Base-by-base conservation (phyloP, 345 rosid genomes). In the Gossypium mustelinum region DNA sequence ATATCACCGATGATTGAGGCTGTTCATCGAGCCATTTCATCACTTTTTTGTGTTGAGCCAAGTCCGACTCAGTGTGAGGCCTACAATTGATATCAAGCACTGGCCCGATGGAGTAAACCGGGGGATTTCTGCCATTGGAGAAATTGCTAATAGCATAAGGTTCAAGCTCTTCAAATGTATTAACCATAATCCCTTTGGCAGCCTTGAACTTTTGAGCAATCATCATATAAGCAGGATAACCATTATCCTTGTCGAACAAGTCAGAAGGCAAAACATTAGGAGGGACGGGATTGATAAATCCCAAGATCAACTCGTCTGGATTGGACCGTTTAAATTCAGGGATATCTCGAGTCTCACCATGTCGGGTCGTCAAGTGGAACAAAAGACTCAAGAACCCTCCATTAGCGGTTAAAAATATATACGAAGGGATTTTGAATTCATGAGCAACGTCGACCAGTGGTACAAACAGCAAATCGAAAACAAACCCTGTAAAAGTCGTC, bases 341-440 rank as follows among this genome's bases (percentile, higher is more conserved):
- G 50, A 24, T 60, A 59, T 34, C 41, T 5, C 41, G 7, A 34
- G 0, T 34, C 41, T 34, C 41, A 5, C 7, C 7, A 34, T 84
- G 84, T 22, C 81, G 74, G 52, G 54, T 60, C 0, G 80, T 85
- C 10, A 84, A 76, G 54, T 86, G 81, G 48, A 79, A 69, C 80
- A 83, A 70, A 75, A 90, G 52, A 66, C 74, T 71, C 47, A 83
- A 69, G 72, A 76, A 72, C 61, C 82, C 82, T 13, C 87, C 77
- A 48, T 68, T 82, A 68, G 45, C 7, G 13, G 89, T 77, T 12
- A 62, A 39, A 62, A 77, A 85, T 8, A 88, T 58, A 73, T 87
- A 88, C 25, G 82, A 86, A 72, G 92, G 89, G 11, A 89, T 76
- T 22, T 65, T 60, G 51, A 86, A 60, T 10, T 85, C 83, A 8